Base-by-base conservation (phyloP, 179 eudicot species). In the Spergularia azorica region DNA sequence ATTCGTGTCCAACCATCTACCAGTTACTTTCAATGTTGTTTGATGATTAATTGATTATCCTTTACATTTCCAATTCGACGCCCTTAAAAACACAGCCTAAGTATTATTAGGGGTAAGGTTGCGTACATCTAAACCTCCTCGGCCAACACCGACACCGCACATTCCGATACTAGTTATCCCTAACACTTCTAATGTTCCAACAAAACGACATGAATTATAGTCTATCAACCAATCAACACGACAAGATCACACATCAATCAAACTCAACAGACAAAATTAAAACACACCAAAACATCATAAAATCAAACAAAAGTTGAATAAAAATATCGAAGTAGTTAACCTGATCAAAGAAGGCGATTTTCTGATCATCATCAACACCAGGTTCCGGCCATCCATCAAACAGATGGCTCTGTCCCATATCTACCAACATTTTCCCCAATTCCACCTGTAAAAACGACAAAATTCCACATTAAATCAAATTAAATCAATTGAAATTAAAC, bases 381-480 rank as follows among this genome's bases (percentile, higher is more conserved):
- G 90, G 91, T 39, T 86, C 84, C 51, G 92, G 83, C 98, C 98
- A 94, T 65, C 86, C 84, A 76, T 86, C 77, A 74, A 94, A 94
- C 81, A 94, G 57, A 79, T 92, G 97, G 32, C 79, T 71, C 77
- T 94, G 98, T 9, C 83, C 93, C 91, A 87, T 85, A 70, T 87
- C 87, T 75, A 92, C 7, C 81, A 94, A 80, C 90, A 88, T 83
- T 80, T 88, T 89, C 71, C 86, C 96, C 83, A 94, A 48, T 43
- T 89, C 87, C 67, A 88, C 84, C 98, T 94, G 58, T 20, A 72
- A 71, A 9, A 76, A 11, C 20, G n/a, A 17, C 32, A 18, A 9
- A 26, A 8, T 67, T 20, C 76, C 9, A 78, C 14, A 14, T 2
- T 65, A 77, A 32, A 9, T 21, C 63, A n/a, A 46, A 46, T 18